These are phyloP conservation scores for Raphidocelis subcapitata DNA, from an alignment of 139 green algal species.

Conservation along the genomic window DNA sequence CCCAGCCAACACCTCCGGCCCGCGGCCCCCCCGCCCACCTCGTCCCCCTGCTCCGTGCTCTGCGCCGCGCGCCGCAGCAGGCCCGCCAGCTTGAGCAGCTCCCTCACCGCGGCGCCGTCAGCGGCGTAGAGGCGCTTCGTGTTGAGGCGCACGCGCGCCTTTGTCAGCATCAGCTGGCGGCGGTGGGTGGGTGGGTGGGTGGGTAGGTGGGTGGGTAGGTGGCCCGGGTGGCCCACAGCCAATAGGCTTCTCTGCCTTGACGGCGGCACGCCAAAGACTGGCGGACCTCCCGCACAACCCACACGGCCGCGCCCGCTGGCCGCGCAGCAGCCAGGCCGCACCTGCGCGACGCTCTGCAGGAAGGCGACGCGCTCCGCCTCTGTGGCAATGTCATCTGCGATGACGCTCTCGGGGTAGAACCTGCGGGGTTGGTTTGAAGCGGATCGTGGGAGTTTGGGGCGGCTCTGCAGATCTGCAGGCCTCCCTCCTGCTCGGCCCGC, in stretches of 20 bases:
- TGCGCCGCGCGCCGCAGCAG: conserved; percentile 71
- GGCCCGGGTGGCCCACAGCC: too few species aligned
- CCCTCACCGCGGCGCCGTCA: conserved; percentile 70
- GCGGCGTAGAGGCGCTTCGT: conserved; percentile 82
- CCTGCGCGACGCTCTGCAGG: conserved; percentile 44
- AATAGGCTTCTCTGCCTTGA: too few species aligned
- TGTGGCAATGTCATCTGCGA: conserved; percentile 77
- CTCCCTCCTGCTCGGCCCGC: too few species aligned
- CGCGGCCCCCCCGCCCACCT: too few species aligned
- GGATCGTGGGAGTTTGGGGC: too few species aligned
- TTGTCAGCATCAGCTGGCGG: conserved; percentile 61
- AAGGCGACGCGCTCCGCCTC: conserved; percentile 75
- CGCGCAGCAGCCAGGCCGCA: background rate
- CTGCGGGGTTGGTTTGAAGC: conserved; percentile 16
- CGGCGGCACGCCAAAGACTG: too few species aligned
- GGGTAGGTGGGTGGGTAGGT: too few species aligned
- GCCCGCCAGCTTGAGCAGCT: conserved; percentile 78
- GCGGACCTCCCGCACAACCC: too few species aligned
- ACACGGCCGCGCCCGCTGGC: too few species aligned
- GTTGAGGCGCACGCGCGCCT: conserved; percentile 81
- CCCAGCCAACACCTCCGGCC: too few species aligned
- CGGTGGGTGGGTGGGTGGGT: too few species aligned
- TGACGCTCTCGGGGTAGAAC: conserved; percentile 51
- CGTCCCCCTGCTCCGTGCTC: conserved; percentile 42
- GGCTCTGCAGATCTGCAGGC: too few species aligned